phyloP scores from a whole-genome alignment of 768 basidiomycete species.

The Daedaleopsis nitida region DNA sequence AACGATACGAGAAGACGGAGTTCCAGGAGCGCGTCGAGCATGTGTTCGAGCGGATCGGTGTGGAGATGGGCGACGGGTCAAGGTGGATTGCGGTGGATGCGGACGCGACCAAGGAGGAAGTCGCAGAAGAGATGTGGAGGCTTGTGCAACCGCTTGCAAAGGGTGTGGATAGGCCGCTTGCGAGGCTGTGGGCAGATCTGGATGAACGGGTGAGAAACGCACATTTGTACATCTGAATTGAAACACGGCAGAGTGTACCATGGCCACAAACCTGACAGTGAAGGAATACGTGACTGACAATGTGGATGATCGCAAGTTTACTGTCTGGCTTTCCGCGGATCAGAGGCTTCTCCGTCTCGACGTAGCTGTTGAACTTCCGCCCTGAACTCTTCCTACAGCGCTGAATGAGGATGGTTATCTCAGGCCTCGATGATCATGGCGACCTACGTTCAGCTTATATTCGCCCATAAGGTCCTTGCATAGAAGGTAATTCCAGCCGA shows the following conservation, averaged over 20 bases:
- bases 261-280: too few relatives aligned
- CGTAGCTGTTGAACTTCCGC: constrained; percentile 3
- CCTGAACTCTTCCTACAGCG: constrained; percentile 12
- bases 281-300: too few relatives aligned
- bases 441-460: constrained; percentile 46
- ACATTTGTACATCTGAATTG: constrained; percentile 20
- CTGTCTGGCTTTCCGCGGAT: constrained; percentile 19
- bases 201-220: constrained; percentile 24
- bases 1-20: constrained; percentile 83
- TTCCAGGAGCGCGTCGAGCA: constrained; percentile 68
- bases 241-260: background rate
- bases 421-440: too few relatives aligned
- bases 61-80: constrained; percentile 44
- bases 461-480: constrained; percentile 44
- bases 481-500: constrained; percentile 54
- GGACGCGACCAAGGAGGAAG: constrained; percentile 47
- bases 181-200: constrained; percentile 50
- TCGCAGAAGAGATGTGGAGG: constrained; percentile 58
- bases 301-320: background rate
- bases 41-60: constrained; percentile 58
- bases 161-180: constrained; percentile 44
- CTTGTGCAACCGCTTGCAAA: constrained; percentile 45
- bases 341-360: constrained; percentile 14
- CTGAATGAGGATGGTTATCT: background rate
- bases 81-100: constrained; percentile 65